A percentile compares a stretch with the other conserved stretches of the same genome.
Conservation (phyloP, 495 filamentous ascomycete genomes). For the Talaromyces trachyspermus region DNA sequence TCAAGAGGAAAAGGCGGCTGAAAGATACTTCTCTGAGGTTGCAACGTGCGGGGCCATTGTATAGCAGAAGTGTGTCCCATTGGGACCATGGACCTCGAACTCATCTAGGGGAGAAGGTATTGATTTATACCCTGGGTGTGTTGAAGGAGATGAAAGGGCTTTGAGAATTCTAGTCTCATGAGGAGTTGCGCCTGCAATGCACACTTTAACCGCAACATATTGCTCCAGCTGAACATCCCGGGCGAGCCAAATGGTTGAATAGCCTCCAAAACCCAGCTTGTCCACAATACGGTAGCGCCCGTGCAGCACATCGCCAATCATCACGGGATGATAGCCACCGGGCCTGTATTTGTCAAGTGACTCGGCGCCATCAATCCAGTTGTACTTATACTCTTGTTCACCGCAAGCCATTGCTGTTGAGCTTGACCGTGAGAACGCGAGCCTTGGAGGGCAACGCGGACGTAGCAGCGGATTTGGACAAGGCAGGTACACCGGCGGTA, state of each 20-base stretch:
- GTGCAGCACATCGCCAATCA: slow-evolving; percentile 23
- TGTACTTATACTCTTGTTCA: slow-evolving; percentile 8
- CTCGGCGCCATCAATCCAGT: slow-evolving; percentile 9
- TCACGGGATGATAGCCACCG: slow-evolving; percentile 30
- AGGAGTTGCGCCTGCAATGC: slow-evolving; percentile 13
- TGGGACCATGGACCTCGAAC: slow-evolving; percentile 21
- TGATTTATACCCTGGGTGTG: slow-evolving; percentile 12
- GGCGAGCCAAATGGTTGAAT: slow-evolving; percentile 40
- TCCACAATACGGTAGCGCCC: slow-evolving; percentile 30
- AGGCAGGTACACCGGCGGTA: too few relatives aligned
- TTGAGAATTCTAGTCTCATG: slow-evolving; percentile 17
- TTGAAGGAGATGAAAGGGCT: slow-evolving; percentile 12
- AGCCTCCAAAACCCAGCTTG: slow-evolving; percentile 36
- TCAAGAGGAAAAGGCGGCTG: slow-evolving; percentile 23
- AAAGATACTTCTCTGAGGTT: slow-evolving; percentile 23
- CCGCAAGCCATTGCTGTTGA: too few relatives aligned
- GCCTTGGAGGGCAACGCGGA: too few relatives aligned
- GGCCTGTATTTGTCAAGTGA: slow-evolving; percentile 11
- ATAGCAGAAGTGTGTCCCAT: slow-evolving; percentile 25
- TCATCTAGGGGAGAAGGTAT: slow-evolving; percentile 19
- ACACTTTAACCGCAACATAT: slow-evolving; percentile 22
- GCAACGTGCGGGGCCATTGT: slow-evolving; percentile 18
- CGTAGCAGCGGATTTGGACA: too few relatives aligned
- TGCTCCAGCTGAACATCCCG: slow-evolving; percentile 15
- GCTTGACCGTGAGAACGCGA: too few relatives aligned